Evolutionary conservation across 495 filamentous ascomycete species (phyloP).

Genomic region (Daldinia loculata): DNA sequence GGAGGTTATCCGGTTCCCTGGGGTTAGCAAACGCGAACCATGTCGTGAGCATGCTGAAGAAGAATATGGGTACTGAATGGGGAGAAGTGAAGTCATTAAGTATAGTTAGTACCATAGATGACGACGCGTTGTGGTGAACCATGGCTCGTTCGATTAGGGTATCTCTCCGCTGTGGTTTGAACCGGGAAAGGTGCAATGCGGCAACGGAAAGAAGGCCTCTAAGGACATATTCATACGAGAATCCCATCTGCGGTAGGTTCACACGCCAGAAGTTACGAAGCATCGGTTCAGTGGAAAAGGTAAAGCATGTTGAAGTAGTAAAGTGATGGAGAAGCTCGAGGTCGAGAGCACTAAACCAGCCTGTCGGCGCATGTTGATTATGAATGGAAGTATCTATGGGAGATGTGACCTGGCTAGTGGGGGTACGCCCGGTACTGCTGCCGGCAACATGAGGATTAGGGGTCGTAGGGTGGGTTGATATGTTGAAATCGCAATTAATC

Average conservation of each 20-base stretch:
- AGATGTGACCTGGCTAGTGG: conserved; percentile 8
- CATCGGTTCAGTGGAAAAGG: conserved; percentile 28
- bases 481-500: conserved; percentile 33
- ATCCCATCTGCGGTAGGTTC: conserved; percentile 57
- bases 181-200: conserved; percentile 59
- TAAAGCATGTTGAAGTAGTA: conserved; percentile 37
- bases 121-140: conserved; percentile 57
- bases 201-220: conserved; percentile 61
- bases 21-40: conserved; percentile 61
- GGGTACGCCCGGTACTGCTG: conserved; percentile 11
- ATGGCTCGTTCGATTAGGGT: conserved; percentile 57
- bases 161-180: conserved; percentile 47
- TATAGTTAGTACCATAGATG: conserved; percentile 55
- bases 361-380: conserved; percentile 10
- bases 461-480: conserved; percentile 1
- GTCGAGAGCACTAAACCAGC: conserved; percentile 31
- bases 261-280: conserved; percentile 42
- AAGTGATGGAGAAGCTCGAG: conserved; percentile 40
- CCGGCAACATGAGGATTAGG: not conserved
- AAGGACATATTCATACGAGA: conserved; percentile 60
- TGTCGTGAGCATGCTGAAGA: conserved; percentile 61
- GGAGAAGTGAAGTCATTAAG: conserved; percentile 56
- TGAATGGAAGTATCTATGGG: conserved; percentile 12
- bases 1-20: conserved; percentile 50
- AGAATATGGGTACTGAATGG: conserved; percentile 62